Base-by-base conservation (phyloP, 148 eudicot species). In the Heliamphora exappendiculata region DNA sequence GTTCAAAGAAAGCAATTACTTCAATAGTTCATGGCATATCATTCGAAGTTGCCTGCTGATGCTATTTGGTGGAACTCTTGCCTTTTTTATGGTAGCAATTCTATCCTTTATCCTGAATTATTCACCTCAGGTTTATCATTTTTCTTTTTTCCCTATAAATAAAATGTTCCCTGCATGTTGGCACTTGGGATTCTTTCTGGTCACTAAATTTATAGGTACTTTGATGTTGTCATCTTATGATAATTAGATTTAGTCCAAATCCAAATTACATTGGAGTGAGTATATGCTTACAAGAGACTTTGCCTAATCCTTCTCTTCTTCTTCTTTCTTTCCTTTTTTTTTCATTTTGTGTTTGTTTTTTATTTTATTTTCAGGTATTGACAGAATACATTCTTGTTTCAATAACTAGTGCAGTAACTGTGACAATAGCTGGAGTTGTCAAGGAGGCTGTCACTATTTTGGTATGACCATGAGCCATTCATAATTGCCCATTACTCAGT, bases 61-160 rank as follows among this genome's bases (percentile, higher is more conserved):
- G 99, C 89, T 95, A 80, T 89, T 95, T 81, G 99, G 99, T 59
- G 99, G 99, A 74, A 89, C 90, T 71, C 88, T 95, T 50, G 99
- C 97, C 58, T 95, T 95, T 83, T 89, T 91, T 74, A 95, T 95
- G 99, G 97, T 95, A 85, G 77, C 11, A 49, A 60, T 24, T 63
- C n/a, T 67, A 8, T 10, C 54, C 28, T 33, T 67, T 75, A 1
- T 45, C 19, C 57, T 14, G 17, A 26, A 14, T 14, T 44, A 33
- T 37, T 80, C 24, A 67, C 63, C 8, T 69, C 39, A 13, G 8
- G 34, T 34, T 9, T 59, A 50, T 17, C 13, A 75, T 28, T 54
- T 53, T 33, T 16, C 16, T 34, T 64, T 14, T 54, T 50, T 5
- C 20, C 11, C 9, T 2, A 5, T 9, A 0, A 13, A 45, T 14